Conservation (phyloP, 139 green algal genomes). For the Nannochloris sp. region DNA sequence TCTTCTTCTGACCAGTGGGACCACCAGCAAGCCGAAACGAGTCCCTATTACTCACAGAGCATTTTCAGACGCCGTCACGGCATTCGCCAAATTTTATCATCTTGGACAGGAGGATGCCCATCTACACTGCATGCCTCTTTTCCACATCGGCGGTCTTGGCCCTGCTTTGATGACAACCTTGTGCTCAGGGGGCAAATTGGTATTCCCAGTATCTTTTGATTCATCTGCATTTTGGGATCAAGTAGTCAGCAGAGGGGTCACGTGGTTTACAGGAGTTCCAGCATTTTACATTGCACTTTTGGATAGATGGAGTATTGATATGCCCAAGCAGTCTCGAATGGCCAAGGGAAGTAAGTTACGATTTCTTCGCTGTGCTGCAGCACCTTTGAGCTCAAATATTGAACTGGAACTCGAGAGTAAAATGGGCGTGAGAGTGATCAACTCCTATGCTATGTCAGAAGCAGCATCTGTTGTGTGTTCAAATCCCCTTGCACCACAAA, state of each 20-base stretch:
- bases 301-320: not conserved
- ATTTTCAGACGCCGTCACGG: constrained; percentile 52
- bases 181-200: constrained; percentile 39
- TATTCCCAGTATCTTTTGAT: constrained; percentile 55
- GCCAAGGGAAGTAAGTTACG: not conserved
- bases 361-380: not conserved
- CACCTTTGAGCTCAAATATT: constrained; percentile 1
- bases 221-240: constrained; percentile 63
- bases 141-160: constrained; percentile 87
- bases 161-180: constrained; percentile 62
- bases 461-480: not conserved
- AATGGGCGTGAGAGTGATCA: not conserved
- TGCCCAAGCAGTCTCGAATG: not conserved
- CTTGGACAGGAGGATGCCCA: constrained; percentile 44
- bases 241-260: constrained; percentile 36
- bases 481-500: not conserved
- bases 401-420: not conserved
- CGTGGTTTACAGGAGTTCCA: constrained; percentile 66
- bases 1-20: constrained; percentile 84
- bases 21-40: constrained; percentile 72
- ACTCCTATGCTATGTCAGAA: constrained; percentile 6
- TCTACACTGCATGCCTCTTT: constrained; percentile 76
- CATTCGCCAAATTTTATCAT: constrained; percentile 71
- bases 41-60: constrained; percentile 76
- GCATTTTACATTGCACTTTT: constrained; percentile 9